Evolutionary conservation across 345 rosid genomes (phyloP).

Genomic region (Sisymbrium irio): DNA sequence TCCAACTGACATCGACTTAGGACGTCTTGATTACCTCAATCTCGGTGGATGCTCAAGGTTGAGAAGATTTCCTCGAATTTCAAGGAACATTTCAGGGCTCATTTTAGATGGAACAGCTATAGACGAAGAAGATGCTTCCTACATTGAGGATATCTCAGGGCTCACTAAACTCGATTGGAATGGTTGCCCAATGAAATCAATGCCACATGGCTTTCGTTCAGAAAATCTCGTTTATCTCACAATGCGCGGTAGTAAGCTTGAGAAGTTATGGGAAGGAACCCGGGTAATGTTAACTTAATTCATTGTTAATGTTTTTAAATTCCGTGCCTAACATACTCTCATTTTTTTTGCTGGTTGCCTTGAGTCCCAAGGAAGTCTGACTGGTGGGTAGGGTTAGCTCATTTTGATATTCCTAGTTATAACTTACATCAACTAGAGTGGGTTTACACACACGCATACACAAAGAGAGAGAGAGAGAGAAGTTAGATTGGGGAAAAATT

Average conservation of each 20-base stretch:
- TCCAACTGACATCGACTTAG: not conserved
- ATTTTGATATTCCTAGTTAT: not conserved
- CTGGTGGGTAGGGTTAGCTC: not conserved
- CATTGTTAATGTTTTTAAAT: not conserved
- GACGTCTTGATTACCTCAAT: not conserved
- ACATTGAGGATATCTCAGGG: not conserved
- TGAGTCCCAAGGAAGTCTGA: no score
- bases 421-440: not conserved
- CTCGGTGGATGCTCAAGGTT: not conserved
- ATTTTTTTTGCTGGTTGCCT: no score
- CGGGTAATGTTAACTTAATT: not conserved
- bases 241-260: not conserved
- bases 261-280: not conserved
- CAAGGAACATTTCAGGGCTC: conserved; percentile 1
- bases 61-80: not conserved
- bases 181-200: not conserved
- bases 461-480: no score
- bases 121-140: not conserved
- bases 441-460: no score
- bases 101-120: not conserved
- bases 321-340: no score
- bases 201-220: not conserved
- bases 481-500: no score
- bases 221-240: not conserved
- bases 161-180: not conserved